Percentiles rank a stretch among this genome's conserved stretches.
Evolutionary conservation across 2,329 filamentous ascomycete species (phyloP).

Genomic region (Pseudocercospora cruenta): DNA sequence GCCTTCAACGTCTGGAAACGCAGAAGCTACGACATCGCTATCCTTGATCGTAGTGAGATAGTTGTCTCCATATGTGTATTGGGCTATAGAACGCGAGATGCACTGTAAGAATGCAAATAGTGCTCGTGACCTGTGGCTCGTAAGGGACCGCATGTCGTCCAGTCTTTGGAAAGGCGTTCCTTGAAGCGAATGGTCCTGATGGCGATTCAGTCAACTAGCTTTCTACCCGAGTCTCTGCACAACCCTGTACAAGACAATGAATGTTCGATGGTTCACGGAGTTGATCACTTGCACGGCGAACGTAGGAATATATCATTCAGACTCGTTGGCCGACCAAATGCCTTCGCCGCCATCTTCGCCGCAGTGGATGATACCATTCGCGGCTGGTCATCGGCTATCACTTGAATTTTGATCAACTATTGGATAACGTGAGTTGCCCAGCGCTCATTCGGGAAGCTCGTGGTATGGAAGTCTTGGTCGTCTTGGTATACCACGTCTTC

Average conservation of each 20-base stretch:
- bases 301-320: neutral
- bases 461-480: neutral
- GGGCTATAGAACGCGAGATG: neutral
- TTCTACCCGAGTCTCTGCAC: neutral
- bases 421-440: neutral
- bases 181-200: neutral
- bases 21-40: neutral
- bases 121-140: neutral
- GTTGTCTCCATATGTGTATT: neutral
- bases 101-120: neutral
- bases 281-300: neutral
- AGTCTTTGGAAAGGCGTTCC: neutral
- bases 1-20: neutral
- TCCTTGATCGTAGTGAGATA: neutral
- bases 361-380: neutral
- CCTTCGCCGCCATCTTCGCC: neutral
- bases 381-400: neutral
- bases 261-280: neutral
- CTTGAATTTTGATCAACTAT: neutral
- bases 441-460: neutral
- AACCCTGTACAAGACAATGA: neutral
- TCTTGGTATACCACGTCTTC: neutral
- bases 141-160: neutral
- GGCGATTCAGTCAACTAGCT: neutral
- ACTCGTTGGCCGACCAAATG: neutral